phyloP scores from a whole-genome alignment of 345 rosid genomes.

The Noccaea bulbosa region DNA sequence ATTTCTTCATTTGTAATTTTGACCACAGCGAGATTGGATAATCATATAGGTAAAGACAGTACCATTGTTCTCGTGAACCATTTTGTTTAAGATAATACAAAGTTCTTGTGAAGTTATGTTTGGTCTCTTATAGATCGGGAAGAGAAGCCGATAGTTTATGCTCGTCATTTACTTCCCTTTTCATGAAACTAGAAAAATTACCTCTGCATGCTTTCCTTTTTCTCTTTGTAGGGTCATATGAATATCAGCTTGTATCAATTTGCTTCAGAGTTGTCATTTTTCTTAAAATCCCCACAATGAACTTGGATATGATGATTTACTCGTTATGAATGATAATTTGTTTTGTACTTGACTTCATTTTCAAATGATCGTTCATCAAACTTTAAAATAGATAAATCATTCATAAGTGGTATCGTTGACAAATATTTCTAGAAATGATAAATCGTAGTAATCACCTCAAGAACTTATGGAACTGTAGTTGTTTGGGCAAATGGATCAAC shows the following conservation, averaged over 20 bases:
- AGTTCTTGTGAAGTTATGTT: constrained; percentile 15
- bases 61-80: constrained; percentile 9
- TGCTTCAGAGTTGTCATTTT: not conserved
- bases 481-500: no score
- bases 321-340: not conserved
- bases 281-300: not conserved
- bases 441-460: no score
- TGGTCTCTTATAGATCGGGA: constrained; percentile 18
- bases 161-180: constrained; percentile 7
- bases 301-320: not conserved
- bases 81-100: constrained; percentile 17
- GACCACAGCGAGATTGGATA: constrained; percentile 18
- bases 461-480: no score
- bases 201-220: not conserved
- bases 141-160: not conserved
- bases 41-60: constrained; percentile 9
- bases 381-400: no score
- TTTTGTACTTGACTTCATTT: not conserved
- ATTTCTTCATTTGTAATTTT: constrained; percentile 33
- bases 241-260: not conserved
- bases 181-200: not conserved
- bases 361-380: not conserved
- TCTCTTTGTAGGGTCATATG: not conserved
- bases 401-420: no score
- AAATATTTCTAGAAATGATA: no score